Evolutionary conservation across 2,329 filamentous ascomycete species (phyloP), one percentile per base, ranked within the genome.

Genomic region (Claviceps africana): DNA sequence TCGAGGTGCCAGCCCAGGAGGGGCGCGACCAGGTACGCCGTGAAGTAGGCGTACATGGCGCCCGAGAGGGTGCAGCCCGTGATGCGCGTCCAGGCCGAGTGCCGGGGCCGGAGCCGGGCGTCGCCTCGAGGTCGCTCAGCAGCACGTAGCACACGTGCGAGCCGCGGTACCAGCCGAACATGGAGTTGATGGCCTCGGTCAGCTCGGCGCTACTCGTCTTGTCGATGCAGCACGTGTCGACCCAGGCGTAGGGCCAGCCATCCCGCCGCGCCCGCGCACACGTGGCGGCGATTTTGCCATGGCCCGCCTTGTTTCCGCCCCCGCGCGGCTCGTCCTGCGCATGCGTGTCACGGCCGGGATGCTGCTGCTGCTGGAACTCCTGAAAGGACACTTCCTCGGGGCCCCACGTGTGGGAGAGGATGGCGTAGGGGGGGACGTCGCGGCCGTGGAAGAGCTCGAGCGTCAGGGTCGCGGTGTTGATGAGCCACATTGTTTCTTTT

Each of bases 21-120:
- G 5, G 90, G 90, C 0, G 88, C 83, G 58, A 79, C 79, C 56
- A 95, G 83, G 76, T 96, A 96, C 51, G 84, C 80, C 58, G 82
- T 70, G 57, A 85, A 82, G 74, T 88, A 95, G 66, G 81, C 69
- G 77, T 96, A 96, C 57, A 95, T 76, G 48, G 74, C 70, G 57
- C 84, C 86, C 55, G 82, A 83, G 59, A 94, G 77, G 55, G 76
- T 35, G 33, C 33, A 15, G 33, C 13, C 11, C 11, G 88, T 91
- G 33, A 33, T 33, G 31, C 8, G 11, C 3, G 8, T 25, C 25
- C 25, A 5, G 25, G 25, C 5, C 25, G 3, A 3, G 25, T 3
- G 25, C 25, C 25, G 25, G 25, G 25, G 3, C 25, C 5, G 25
- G 33, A 35, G 3, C 2, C 33, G 13, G 33, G 33, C 25, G 2